Percentiles rank a stretch among this genome's conserved stretches.
Conservation (phyloP, 768 basidiomycete species). For the Podaxis pistillaris region DNA sequence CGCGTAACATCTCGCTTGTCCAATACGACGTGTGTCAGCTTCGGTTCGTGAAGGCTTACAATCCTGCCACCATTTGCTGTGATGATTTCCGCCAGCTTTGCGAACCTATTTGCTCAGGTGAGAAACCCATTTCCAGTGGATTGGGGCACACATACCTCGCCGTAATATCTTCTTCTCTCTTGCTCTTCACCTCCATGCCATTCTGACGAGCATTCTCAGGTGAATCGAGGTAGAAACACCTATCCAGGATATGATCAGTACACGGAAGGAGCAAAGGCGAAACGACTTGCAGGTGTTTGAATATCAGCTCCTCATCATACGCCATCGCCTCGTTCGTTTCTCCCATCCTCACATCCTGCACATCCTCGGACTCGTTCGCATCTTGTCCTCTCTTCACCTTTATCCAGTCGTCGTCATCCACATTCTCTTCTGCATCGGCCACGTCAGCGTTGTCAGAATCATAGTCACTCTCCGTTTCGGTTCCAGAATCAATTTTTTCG, state of each 20-base stretch:
- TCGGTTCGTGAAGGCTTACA: slow-evolving; percentile 67
- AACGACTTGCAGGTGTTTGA: slow-evolving; percentile 71
- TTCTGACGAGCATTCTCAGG: slow-evolving; percentile 67
- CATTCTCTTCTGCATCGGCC: slow-evolving; percentile 27
- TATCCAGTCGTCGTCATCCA: slow-evolving; percentile 38
- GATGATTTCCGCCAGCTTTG: slow-evolving; percentile 49
- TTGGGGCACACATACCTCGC: slow-evolving; percentile 41
- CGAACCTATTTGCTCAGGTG: slow-evolving; percentile 45
- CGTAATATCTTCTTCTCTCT: slow-evolving; percentile 50
- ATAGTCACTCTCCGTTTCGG: slow-evolving; percentile 54
- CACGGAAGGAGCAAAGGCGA: background rate
- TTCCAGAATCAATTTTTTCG: slow-evolving; percentile 28
- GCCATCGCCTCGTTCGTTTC: slow-evolving; percentile 65
- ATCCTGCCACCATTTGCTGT: slow-evolving; percentile 71
- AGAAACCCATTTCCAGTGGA: background rate
- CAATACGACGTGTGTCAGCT: slow-evolving; percentile 82
- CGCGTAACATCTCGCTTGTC: slow-evolving; percentile 81
- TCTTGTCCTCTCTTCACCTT: slow-evolving; percentile 26
- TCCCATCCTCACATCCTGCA: slow-evolving; percentile 61
- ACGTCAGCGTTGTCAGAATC: slow-evolving; percentile 72
- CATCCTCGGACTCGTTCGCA: slow-evolving; percentile 16
- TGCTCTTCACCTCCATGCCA: slow-evolving; percentile 56
- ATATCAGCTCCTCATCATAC: slow-evolving; percentile 78
- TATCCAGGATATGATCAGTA: slow-evolving; percentile 27
- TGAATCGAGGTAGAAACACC: slow-evolving; percentile 89